A percentile compares a stretch with the other conserved stretches of the same genome.
Evolutionary conservation across 202 grass and related monocot genomes (phyloP).

Genomic region (Panicum hallii): DNA sequence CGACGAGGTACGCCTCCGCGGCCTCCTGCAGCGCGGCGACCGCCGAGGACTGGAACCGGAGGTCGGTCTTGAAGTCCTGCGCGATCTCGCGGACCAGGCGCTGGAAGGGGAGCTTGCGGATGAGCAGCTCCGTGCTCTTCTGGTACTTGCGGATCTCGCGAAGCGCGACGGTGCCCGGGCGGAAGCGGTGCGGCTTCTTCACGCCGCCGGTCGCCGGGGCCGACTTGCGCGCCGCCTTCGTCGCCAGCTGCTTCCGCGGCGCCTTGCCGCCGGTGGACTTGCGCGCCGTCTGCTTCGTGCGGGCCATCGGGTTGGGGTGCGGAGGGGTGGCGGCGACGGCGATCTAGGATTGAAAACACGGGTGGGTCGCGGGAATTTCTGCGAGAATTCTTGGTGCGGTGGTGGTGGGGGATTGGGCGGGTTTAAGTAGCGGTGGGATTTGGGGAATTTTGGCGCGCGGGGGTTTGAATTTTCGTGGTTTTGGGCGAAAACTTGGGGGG

Average conservation of each 20-base stretch:
- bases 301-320: slow-evolving; percentile 48
- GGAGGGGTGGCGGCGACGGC: not conserved
- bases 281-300: slow-evolving; percentile 83
- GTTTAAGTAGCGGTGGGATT: slow-evolving; percentile 13
- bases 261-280: slow-evolving; percentile 94
- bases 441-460: not conserved
- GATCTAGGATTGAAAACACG: not conserved
- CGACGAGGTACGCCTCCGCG: slow-evolving; percentile 70
- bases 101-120: slow-evolving; percentile 90
- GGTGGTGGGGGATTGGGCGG: not conserved
- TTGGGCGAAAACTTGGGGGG: not conserved
- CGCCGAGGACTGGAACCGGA: slow-evolving; percentile 64
- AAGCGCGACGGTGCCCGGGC: slow-evolving; percentile 75
- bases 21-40: slow-evolving; percentile 75
- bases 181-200: slow-evolving; percentile 78
- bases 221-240: slow-evolving; percentile 75
- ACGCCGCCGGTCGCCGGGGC: slow-evolving; percentile 74
- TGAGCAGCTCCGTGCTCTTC: slow-evolving; percentile 88
- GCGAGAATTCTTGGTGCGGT: not conserved
- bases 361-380: not conserved
- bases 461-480: not conserved
- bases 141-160: slow-evolving; percentile 91
- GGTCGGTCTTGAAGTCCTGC: slow-evolving; percentile 83
- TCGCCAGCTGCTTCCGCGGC: slow-evolving; percentile 77
- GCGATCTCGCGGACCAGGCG: slow-evolving; percentile 76